Conservation (phyloP, 148 eudicot genomes). For the Vaccinium macrocarpon region DNA sequence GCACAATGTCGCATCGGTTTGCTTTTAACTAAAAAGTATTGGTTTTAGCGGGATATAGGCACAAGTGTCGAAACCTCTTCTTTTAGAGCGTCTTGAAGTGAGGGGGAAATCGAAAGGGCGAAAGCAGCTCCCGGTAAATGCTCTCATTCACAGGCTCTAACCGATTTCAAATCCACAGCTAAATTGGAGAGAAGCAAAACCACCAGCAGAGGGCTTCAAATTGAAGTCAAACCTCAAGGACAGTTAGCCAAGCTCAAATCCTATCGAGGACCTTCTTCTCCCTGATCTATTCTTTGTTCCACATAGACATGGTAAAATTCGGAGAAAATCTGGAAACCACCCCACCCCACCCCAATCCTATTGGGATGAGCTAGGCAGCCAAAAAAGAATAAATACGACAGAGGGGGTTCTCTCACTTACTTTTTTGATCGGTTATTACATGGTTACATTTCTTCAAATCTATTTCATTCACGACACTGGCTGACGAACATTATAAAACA, state of each 20-base stretch:
- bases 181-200: background rate
- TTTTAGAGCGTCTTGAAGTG: background rate
- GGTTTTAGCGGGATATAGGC: background rate
- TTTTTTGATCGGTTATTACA: background rate
- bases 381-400: background rate
- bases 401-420: background rate
- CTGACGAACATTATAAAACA: background rate
- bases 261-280: background rate
- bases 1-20: background rate
- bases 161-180: background rate
- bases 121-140: too few species aligned
- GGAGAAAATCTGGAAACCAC: too few species aligned
- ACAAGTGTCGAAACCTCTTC: background rate
- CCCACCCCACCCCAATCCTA: background rate
- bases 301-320: background rate
- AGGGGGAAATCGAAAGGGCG: too few species aligned
- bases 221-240: background rate
- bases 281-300: background rate
- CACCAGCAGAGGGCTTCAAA: background rate
- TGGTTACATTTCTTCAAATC: background rate
- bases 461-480: background rate
- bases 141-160: background rate
- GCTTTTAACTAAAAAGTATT: background rate
- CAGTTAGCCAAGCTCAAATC: background rate
- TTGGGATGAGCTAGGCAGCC: conserved; percentile 1